Base-by-base conservation (phyloP, 371 early-diverging fungal species). In the Gilbertella persicaria region DNA sequence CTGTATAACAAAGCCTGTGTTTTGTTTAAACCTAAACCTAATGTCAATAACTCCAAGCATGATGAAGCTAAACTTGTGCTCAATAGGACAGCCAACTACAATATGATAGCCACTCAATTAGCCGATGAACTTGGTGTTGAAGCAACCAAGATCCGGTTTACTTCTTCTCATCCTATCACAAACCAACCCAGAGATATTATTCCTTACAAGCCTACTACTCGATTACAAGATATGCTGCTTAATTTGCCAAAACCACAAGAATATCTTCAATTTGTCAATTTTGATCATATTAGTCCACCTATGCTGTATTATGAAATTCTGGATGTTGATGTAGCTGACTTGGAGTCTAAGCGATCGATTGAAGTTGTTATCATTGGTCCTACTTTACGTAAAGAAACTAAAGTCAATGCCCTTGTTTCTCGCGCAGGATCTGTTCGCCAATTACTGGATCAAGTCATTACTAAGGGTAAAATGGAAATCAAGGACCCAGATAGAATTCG, bases 231-330 rank as follows among this genome's bases (percentile, higher is more conserved):
- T 4, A 67, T 67, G 56, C 36, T 63, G 19, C 29, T 44, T 36
- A 33, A 23, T 21, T 44, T 60, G 35, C 50, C 46, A 3, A 44
- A 44, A 19, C 53, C 53, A n/a, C 37, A 19, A 14, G 52, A 56
- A n/a, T 44, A 65, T 41, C 36, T 39, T 16, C 50, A 60, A 13
- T 35, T 41, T 40, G 46, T 39, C 25, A 37, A 38, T 20, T 51
- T 46, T 35, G 55, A 59, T 36, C 46, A 55, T 19, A 43, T 66
- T 29, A 41, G 46, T 33, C 33, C 50, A 9, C 58, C 63, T 10
- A 41, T 50, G 25, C 10, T 94, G 16, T 86, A 73, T 56, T 96
- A 94, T 64, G 95, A 96, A 54, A 72, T 89, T 21, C 53, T 94
- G 56, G 89, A 92, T 33, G 70, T 91, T 9, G 75, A 82, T 41